phyloP scores from a whole-genome alignment of 805 yeast species.

The Candida qinlingensis region DNA sequence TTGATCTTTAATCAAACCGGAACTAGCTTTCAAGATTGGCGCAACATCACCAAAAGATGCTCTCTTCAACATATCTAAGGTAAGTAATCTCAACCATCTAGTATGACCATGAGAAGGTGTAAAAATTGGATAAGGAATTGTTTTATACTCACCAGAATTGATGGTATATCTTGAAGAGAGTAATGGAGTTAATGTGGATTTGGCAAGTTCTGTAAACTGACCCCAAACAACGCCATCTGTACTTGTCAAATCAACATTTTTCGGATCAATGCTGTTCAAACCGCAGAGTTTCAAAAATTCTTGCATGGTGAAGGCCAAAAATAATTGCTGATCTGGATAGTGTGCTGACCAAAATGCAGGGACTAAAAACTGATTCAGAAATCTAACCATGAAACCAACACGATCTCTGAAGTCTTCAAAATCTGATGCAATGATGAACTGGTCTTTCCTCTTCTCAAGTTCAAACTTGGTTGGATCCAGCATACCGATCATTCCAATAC shows the following conservation, averaged over 20 bases:
- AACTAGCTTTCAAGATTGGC: conserved; percentile 55
- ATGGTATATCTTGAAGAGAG: conserved; percentile 64
- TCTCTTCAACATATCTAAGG: conserved; percentile 58
- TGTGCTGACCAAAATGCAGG: conserved; percentile 87
- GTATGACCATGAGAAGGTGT: conserved; percentile 48
- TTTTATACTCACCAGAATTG: conserved; percentile 39
- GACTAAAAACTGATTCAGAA: conserved; percentile 66
- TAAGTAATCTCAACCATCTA: conserved; percentile 67
- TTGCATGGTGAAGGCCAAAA: conserved; percentile 85
- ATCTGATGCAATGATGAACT: conserved; percentile 50
- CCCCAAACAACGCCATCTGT: conserved; percentile 47
- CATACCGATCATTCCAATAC: conserved; percentile 74
- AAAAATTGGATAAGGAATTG: conserved; percentile 60
- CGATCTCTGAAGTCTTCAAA: conserved; percentile 59
- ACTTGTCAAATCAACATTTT: conserved; percentile 18
- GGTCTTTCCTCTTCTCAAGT: conserved; percentile 32
- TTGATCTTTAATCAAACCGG: conserved; percentile 61
- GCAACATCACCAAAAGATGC: conserved; percentile 22
- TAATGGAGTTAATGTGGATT: conserved; percentile 71
- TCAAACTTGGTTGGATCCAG: conserved; percentile 59
- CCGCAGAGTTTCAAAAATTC: conserved; percentile 67
- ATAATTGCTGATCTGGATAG: conserved; percentile 78
- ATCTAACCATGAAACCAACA: conserved; percentile 54
- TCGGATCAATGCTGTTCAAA: conserved; percentile 30
- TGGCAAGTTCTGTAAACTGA: conserved; percentile 57